Evolutionary conservation across 2,329 filamentous ascomycete species (phyloP).

Genomic region (Calonectria montana): DNA sequence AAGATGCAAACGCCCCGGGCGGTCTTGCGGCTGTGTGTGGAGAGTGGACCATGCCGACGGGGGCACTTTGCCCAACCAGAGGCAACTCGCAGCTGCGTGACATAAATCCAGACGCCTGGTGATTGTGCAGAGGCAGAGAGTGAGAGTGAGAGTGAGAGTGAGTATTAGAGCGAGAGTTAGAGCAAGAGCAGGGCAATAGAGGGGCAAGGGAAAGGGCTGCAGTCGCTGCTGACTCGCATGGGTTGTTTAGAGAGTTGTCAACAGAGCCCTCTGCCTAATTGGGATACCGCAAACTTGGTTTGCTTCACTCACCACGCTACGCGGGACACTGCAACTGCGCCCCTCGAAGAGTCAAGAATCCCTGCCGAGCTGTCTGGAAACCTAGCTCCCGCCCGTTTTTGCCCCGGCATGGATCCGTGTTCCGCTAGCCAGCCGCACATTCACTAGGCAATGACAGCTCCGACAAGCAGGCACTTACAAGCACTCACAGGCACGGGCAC

Average conservation of each 20-base stretch:
- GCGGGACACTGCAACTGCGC: constrained; percentile 11
- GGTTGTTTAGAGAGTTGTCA: neutral
- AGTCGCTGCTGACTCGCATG: neutral
- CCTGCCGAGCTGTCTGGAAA: neutral
- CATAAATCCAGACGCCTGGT: neutral
- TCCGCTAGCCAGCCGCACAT: constrained; percentile 4
- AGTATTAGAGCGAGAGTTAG: too few relatives aligned
- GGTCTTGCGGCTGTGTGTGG: constrained; percentile 18
- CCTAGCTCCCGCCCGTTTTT: constrained; percentile 8
- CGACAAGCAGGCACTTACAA: neutral
- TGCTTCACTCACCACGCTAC: neutral
- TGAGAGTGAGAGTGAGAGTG: too few relatives aligned
- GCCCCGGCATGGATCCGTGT: constrained; percentile 7
- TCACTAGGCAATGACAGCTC: constrained; percentile 8
- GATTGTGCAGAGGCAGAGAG: too few relatives aligned
- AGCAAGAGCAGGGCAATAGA: too few relatives aligned
- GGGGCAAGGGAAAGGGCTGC: neutral
- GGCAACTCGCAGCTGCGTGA: neutral
- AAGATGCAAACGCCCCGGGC: constrained; percentile 10
- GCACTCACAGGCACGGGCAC: neutral
- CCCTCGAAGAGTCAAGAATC: constrained; percentile 1
- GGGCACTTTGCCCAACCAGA: constrained; percentile 7
- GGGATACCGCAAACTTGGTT: neutral
- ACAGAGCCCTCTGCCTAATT: neutral
- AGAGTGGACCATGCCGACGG: neutral